These are phyloP conservation scores for Fusarium globosum DNA, from an alignment of 2,329 filamentous ascomycete genomes.

Conservation along the genomic window DNA sequence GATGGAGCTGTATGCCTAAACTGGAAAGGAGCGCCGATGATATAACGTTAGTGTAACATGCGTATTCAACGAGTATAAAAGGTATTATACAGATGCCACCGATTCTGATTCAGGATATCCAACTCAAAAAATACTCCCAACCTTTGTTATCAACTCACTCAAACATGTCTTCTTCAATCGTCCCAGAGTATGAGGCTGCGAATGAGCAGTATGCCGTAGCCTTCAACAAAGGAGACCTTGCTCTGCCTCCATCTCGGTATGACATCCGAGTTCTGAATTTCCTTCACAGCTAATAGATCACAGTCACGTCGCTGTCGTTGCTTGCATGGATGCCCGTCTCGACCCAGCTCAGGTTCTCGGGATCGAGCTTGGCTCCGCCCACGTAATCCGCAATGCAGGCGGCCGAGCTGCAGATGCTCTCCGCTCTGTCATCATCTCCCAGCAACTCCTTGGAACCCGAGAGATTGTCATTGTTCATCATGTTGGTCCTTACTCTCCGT, in stretches of 20 bases:
- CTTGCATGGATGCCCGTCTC: conserved; percentile 84
- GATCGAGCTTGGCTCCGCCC: conserved; percentile 70
- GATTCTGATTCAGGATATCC: too few relatives aligned
- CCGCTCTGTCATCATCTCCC: conserved; percentile 79
- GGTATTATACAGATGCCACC: background rate
- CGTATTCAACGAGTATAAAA: background rate
- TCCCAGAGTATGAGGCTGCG: conserved; percentile 40
- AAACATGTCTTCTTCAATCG: conserved; percentile 34
- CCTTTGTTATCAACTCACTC: background rate
- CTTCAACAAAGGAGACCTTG: conserved; percentile 39
- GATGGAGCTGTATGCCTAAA: conserved; percentile 2
- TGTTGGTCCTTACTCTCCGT: background rate
- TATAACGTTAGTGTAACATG: background rate
- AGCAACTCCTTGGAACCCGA: conserved; percentile 80
- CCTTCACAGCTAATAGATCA: background rate
- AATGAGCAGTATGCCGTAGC: conserved; percentile 37
- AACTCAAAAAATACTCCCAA: background rate
- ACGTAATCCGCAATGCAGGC: conserved; percentile 82
- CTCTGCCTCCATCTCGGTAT: conserved; percentile 41
- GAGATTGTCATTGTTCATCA: conserved; percentile 82
- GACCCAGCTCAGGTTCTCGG: conserved; percentile 58
- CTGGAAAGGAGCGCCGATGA: background rate
- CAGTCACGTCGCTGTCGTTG: conserved; percentile 61
- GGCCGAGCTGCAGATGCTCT: conserved; percentile 75
- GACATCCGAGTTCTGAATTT: accelerated